Percentiles rank a stretch among this genome's conserved stretches.
Evolutionary conservation across 208 protist genomes (phyloP).

Genomic region (Leishmania tarentolae): DNA sequence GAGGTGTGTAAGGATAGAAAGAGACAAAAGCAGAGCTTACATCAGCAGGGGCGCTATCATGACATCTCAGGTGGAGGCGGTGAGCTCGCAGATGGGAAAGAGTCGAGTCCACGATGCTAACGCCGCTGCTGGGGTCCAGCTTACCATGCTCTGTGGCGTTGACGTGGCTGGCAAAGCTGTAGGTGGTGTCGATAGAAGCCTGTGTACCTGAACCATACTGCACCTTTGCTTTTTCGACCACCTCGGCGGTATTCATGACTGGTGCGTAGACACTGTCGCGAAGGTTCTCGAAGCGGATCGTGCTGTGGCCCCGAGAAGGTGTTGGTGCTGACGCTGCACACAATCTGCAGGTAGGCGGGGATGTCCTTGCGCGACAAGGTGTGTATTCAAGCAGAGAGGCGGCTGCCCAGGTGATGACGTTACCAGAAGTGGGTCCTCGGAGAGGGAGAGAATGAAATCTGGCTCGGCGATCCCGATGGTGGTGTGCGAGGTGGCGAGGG

Average conservation of each 20-base stretch:
- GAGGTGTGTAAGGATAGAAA: too few relatives aligned
- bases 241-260: constrained; percentile 36
- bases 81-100: neutral
- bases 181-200: constrained; percentile 41
- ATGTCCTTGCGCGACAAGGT: constrained; percentile 28
- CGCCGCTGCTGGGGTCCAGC: neutral
- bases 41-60: too few relatives aligned
- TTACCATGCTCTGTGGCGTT: too few relatives aligned
- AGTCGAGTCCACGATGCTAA: neutral
- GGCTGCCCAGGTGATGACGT: constrained; percentile 42
- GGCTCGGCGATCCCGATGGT: constrained; percentile 37
- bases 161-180: neutral
- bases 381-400: constrained; percentile 37
- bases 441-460: constrained; percentile 71
- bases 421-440: constrained; percentile 27
- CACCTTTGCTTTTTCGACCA: constrained; percentile 28
- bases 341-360: constrained; percentile 1
- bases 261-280: constrained; percentile 32
- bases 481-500: constrained; percentile 40
- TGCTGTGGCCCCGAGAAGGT: constrained; percentile 7
- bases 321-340: constrained; percentile 57
- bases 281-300: constrained; percentile 11
- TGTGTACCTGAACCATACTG: constrained; percentile 73
- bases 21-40: too few relatives aligned
- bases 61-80: too few relatives aligned